Evolutionary conservation across 305 asterid genomes (phyloP).

Genomic region (Solanum aculeatissimum): DNA sequence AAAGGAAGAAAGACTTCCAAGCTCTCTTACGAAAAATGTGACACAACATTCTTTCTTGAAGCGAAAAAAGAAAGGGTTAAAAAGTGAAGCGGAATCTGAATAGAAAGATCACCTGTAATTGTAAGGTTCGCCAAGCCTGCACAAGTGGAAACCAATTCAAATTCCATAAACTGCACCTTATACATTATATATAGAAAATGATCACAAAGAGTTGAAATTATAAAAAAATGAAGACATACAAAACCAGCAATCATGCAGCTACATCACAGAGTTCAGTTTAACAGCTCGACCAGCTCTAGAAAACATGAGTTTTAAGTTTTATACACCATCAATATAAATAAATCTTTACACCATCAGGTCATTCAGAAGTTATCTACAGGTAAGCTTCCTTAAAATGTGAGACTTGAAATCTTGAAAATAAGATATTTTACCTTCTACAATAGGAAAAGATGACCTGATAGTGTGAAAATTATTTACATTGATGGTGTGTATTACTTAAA

Average conservation of each 20-base stretch:
- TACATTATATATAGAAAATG: background rate
- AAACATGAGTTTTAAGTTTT: background rate
- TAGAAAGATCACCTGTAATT: slow-evolving; percentile 36
- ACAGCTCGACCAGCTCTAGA: background rate
- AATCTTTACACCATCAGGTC: background rate
- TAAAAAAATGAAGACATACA: background rate
- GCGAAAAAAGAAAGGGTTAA: background rate
- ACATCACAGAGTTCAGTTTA: background rate
- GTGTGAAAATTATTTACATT: background rate
- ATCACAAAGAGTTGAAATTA: background rate
- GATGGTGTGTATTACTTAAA: background rate
- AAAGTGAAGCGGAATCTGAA: background rate
- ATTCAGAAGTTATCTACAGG: background rate
- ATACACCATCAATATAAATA: background rate
- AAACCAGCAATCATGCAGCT: background rate
- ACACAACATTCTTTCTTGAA: background rate
- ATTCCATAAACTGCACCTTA: background rate
- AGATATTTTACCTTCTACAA: background rate
- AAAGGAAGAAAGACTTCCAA: background rate
- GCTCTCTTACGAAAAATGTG: background rate
- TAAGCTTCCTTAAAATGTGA: background rate
- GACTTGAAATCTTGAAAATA: background rate
- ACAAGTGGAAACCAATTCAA: slow-evolving; percentile 1
- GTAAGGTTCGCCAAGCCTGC: slow-evolving; percentile 81
- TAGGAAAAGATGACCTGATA: background rate